A percentile compares a stretch with the other conserved stretches of the same genome.
Evolutionary conservation across 2,329 filamentous ascomycete species (phyloP).

Genomic region (Penicillium frequentans): DNA sequence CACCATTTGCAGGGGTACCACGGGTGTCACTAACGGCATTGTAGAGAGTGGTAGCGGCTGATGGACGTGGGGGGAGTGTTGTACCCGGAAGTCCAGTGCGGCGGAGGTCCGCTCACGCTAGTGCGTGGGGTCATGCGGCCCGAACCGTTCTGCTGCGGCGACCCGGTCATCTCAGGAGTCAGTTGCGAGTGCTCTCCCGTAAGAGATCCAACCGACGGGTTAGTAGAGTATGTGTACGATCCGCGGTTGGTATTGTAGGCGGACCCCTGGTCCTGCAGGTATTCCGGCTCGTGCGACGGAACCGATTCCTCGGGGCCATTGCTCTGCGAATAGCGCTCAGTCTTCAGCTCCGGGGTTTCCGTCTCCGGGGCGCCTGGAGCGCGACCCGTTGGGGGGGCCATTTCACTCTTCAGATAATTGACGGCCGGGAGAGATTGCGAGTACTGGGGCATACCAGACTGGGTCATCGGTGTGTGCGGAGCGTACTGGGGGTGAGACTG

Average conservation of each 20-base stretch:
- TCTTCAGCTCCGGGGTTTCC: conserved; percentile 68
- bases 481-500: conserved; percentile 67
- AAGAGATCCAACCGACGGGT: conserved; percentile 64
- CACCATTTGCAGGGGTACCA: conserved; percentile 62
- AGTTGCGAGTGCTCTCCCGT: conserved; percentile 73
- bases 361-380: conserved; percentile 57
- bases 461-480: conserved; percentile 59
- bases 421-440: conserved; percentile 52
- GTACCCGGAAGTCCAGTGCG: conserved; percentile 75
- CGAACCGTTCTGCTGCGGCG: conserved; percentile 78
- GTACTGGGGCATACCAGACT: conserved; percentile 70
- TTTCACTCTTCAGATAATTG: conserved; percentile 78
- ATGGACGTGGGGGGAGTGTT: conserved; percentile 71
- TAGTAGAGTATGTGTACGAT: conserved; percentile 74
- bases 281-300: conserved; percentile 73
- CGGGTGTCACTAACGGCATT: conserved; percentile 84
- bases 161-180: conserved; percentile 78
- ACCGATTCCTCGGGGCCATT: conserved; percentile 65
- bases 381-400: conserved; percentile 75
- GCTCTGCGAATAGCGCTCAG: conserved; percentile 63
- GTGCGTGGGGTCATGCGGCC: conserved; percentile 85
- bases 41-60: conserved; percentile 77
- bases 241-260: conserved; percentile 70
- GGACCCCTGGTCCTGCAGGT: conserved; percentile 76
- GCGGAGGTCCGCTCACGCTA: conserved; percentile 59